Evolutionary conservation across 192 early-diverging fungal genomes (phyloP).

Genomic region (Coemansia javaensis): DNA sequence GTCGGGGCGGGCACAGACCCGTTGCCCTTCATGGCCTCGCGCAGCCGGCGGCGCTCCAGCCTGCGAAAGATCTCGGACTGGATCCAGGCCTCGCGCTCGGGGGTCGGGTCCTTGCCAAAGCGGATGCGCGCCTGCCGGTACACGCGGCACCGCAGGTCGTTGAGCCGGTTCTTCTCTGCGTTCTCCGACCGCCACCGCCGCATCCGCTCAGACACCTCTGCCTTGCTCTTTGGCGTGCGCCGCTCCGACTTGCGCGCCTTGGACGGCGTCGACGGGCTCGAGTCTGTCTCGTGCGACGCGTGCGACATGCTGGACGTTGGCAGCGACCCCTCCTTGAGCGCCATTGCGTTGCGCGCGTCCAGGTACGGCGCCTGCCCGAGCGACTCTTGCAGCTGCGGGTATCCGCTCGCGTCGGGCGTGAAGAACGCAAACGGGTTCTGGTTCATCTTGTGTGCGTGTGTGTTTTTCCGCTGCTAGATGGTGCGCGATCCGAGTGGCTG

Average conservation of each 20-base stretch:
- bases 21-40: constrained; percentile 48
- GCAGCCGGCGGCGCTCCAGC: constrained; percentile 40
- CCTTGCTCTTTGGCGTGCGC: constrained; percentile 48
- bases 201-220: constrained; percentile 53
- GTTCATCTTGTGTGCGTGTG: constrained; percentile 19
- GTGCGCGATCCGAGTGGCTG: no score
- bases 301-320: constrained; percentile 46
- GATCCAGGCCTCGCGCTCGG: constrained; percentile 61
- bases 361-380: constrained; percentile 22
- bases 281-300: constrained; percentile 41
- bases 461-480: no score
- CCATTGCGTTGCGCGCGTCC: constrained; percentile 16
- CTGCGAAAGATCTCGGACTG: constrained; percentile 58
- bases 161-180: constrained; percentile 56
- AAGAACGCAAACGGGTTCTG: constrained; percentile 50
- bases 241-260: constrained; percentile 27
- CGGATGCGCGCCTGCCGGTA: constrained; percentile 60
- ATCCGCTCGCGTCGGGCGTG: constrained; percentile 26
- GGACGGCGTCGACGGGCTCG: constrained; percentile 39
- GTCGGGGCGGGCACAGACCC: constrained; percentile 37
- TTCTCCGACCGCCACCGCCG: constrained; percentile 51
- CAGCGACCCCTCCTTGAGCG: constrained; percentile 34
- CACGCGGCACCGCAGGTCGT: constrained; percentile 69
- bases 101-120: constrained; percentile 58
- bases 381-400: constrained; percentile 36